phyloP scores from a whole-genome alignment of 495 filamentous ascomycete genomes.

The Zalerion maritima region DNA sequence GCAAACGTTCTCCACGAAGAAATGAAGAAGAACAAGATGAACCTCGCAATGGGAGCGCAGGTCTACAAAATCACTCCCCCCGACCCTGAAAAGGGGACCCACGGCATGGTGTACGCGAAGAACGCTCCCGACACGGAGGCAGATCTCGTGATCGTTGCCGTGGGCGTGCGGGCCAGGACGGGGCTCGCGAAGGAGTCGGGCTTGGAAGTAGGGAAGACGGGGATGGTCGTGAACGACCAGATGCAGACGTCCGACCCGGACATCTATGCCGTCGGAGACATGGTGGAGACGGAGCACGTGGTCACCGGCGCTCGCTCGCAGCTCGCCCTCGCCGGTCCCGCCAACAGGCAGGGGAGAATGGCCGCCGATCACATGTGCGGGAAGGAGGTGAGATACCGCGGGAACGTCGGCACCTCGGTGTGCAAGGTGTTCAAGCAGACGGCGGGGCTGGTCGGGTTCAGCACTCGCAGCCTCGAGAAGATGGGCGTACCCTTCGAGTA shows the following conservation, averaged over 20 bases:
- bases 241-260: slow-evolving; percentile 20
- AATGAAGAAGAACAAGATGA: slow-evolving; percentile 10
- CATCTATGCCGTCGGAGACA: slow-evolving; percentile 22
- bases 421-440: slow-evolving; percentile 16
- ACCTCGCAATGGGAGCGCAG: slow-evolving; percentile 8
- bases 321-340: slow-evolving; percentile 18
- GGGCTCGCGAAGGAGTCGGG: slow-evolving; percentile 11
- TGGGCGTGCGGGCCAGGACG: slow-evolving; percentile 13
- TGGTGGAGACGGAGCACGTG: slow-evolving; percentile 16
- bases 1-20: slow-evolving; percentile 13
- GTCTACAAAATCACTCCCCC: slow-evolving; percentile 9
- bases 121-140: slow-evolving; percentile 4
- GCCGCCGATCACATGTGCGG: slow-evolving; percentile 19
- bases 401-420: slow-evolving; percentile 14
- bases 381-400: slow-evolving; percentile 9
- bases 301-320: slow-evolving; percentile 4
- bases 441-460: slow-evolving; percentile 12
- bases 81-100: slow-evolving; percentile 2
- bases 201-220: slow-evolving; percentile 10
- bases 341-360: slow-evolving; percentile 18
- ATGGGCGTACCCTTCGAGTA: slow-evolving; percentile 6
- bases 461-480: slow-evolving; percentile 4
- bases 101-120: slow-evolving; percentile 1
- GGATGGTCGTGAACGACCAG: slow-evolving; percentile 11
- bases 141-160: slow-evolving; percentile 12